A percentile compares a stretch with the other conserved stretches of the same genome.
Conservation (phyloP, 352 stramenopile genomes). For the Phytophthora sp. region DNA sequence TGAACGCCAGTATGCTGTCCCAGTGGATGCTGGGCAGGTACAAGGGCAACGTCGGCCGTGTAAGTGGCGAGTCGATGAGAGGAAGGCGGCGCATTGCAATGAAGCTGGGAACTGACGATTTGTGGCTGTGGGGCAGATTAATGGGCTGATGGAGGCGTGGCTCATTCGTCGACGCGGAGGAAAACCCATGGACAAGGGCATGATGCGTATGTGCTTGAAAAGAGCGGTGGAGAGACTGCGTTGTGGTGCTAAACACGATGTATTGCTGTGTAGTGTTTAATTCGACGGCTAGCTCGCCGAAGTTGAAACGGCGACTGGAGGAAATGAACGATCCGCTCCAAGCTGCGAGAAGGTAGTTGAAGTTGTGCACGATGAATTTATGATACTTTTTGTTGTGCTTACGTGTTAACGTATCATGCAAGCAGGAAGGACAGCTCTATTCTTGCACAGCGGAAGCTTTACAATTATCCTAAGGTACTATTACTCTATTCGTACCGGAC, state of each 20-base stretch:
- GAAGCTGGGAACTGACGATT: not conserved
- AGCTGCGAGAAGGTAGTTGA: constrained; percentile 45
- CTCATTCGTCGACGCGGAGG: constrained; percentile 79
- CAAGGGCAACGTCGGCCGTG: constrained; percentile 82
- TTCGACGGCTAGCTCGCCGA: constrained; percentile 61
- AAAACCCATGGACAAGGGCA: constrained; percentile 82
- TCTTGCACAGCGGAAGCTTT: constrained; percentile 60
- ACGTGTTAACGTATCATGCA: not conserved
- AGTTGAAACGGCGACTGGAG: constrained; percentile 73
- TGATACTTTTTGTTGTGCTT: not conserved
- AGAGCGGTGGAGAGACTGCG: not conserved
- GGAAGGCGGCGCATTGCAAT: not conserved
- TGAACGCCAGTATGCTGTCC: constrained; percentile 87
- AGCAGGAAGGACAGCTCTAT: constrained; percentile 40
- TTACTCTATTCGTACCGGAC: too few species aligned
- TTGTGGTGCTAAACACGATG: not conserved
- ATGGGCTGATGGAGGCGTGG: constrained; percentile 87
- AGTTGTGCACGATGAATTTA: not conserved
- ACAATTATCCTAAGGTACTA: constrained; percentile 82
- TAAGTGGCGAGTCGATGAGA: constrained; percentile 27
- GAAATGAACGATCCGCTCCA: constrained; percentile 53
- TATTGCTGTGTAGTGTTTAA: constrained; percentile 41
- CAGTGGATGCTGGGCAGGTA: constrained; percentile 89
- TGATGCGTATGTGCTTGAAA: constrained; percentile 44
- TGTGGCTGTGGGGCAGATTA: constrained; percentile 51